Base-by-base conservation (phyloP, 1,284 basidiomycete genomes). In the Chalciporus sp. region DNA sequence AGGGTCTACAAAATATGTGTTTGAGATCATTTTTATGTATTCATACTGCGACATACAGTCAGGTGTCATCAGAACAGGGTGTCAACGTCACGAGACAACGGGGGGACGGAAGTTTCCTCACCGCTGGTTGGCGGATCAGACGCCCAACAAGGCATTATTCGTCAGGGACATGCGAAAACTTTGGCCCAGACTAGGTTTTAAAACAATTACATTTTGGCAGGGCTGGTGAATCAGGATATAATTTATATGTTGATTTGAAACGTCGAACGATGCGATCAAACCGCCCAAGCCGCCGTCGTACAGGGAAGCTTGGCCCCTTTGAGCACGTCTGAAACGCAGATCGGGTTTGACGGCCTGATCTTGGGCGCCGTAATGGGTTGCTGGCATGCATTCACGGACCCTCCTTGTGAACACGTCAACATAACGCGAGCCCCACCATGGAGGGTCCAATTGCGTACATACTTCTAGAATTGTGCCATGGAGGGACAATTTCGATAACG, bases 381-480 rank as follows among this genome's bases (percentile, higher is more conserved):
- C 58, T 66, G 67, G 63, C 63, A 69, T 62, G 42, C 46, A 44
- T 56, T 58, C 55, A 54, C 42, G 41, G 58, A 63, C 67, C 64
- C 58, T 69, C 67, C 14, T 23, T 52, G 20, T 46, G 57, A 68
- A 69, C 60, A 70, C 65, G 65, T 69, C 62, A 67, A 42, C 68
- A 59, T 64, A 47, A 69, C 65, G 59, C 57, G 46, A 67, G 50
- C 51, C 40, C 42, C 20, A 37, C 35, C 39, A 49, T 52, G 54
- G 52, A 52, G 52, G 58, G 61, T 52, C 57, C 55, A 52, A 63
- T 70, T 67, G 58, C 62, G 66, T 65, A 69, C 66, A 65, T 23
- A 58, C 23, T 37, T 55, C 55, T 49, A 56, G 51, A 54, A 42
- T 53, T 54, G 48, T 47, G 56, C 53, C 52, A 55, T 37, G 43